Conservation (phyloP, 2,329 filamentous ascomycete genomes). For the Colletotrichum sojae region DNA sequence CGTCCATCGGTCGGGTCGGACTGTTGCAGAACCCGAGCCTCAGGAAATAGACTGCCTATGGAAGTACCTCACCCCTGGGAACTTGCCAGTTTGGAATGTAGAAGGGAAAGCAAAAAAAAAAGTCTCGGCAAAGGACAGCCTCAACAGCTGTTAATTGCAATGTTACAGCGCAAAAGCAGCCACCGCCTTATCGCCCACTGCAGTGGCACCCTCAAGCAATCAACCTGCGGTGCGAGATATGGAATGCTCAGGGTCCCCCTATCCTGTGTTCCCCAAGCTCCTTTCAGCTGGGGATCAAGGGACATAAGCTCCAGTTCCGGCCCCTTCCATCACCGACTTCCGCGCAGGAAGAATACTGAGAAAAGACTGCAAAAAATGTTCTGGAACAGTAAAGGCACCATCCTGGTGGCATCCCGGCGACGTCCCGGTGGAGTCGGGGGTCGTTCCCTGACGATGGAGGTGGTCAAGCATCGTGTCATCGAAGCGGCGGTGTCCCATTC, state of each 20-base stretch:
- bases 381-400: slow-evolving; percentile 14
- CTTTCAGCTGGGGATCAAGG: not conserved
- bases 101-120: not conserved
- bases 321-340: slow-evolving; percentile 7
- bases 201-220: slow-evolving; percentile 17
- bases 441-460: not conserved
- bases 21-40: no score
- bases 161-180: slow-evolving; percentile 20
- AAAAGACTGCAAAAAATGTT: not conserved
- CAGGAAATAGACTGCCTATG: no score
- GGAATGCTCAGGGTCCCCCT: slow-evolving; percentile 29
- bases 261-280: slow-evolving; percentile 8
- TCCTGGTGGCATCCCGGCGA: slow-evolving; percentile 10
- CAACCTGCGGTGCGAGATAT: slow-evolving; percentile 13
- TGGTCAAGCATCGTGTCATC: slow-evolving; percentile 4
- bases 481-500: not conserved
- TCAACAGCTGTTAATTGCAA: slow-evolving; percentile 24
- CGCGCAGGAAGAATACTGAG: not conserved
- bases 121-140: not conserved
- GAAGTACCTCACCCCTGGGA: no score
- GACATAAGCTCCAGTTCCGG: slow-evolving; percentile 4
- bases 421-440: slow-evolving; percentile 1
- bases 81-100: no score
- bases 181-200: slow-evolving; percentile 29
- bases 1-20: no score